Evolutionary conservation across 306 rosid genomes (phyloP), one percentile per base, ranked within the genome.

Genomic region (Purshia tridentata): DNA sequence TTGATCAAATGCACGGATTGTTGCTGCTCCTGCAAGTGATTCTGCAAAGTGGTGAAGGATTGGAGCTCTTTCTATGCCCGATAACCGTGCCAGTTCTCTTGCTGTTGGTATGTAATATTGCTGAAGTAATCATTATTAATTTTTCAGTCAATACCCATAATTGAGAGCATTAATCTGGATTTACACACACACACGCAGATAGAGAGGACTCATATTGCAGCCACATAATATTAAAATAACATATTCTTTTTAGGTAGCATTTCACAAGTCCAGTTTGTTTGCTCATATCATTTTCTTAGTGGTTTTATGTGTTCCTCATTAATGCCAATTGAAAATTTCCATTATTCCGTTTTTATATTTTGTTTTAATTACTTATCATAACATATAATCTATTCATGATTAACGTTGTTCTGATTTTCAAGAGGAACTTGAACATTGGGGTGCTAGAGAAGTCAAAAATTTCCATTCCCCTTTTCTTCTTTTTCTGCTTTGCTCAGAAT

Each of bases 11-110:
- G 98, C 97, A 55, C 98, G 88, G 12, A 94, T 94, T 3, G 97
- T 84, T 47, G 97, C 90, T 69, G 92, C 85, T 76, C 98, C 97
- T 44, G 97, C 87, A 14, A 94, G 79, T 23, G 98, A 91, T 79
- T 94, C 98, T 9, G 94, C 83, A 78, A 94, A 94, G 78, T 94
- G 98, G 55, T 91, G 98, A 56, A 91, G 95, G 75, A 94, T 91
- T 44, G 98, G 98, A 81, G 97, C 81, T 72, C 86, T 85, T 75
- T 88, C 80, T 74, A 94, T 89, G 72, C 93, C 95, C 37, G 96
- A 83, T 69, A 94, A 67, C 40, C 98, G 95, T 42, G 96, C 98
- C 78, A 94, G 86, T 81, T 94, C 97, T 80, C 98, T 82, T 73
- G 98, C 97, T 56, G 98, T 91, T 41, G 95, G 97, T 19, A 87